A percentile compares a stretch with the other conserved stretches of the same genome.
phyloP scores from a whole-genome alignment of 2,329 filamentous ascomycete species.

The Capronia americana region DNA sequence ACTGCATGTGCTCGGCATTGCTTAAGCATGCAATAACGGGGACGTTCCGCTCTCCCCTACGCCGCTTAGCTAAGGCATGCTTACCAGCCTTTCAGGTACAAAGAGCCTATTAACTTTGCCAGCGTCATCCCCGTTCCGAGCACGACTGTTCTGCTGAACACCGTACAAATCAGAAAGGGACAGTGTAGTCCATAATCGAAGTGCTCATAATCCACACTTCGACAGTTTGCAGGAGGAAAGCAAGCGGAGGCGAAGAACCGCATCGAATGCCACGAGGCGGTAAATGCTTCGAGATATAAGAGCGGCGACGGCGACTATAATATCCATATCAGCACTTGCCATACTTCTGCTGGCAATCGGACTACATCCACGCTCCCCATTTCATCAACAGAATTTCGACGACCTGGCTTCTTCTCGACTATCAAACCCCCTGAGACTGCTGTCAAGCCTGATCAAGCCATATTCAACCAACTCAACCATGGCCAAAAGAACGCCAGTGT shows the following conservation, averaged over 20 bases:
- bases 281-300: slow-evolving; percentile 19
- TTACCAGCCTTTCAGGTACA: neutral
- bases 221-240: neutral
- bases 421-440: neutral
- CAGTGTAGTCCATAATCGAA: neutral
- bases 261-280: neutral
- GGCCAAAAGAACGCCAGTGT: slow-evolving; percentile 55
- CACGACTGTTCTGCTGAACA: neutral
- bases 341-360: slow-evolving; percentile 16
- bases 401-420: slow-evolving; percentile 19
- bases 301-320: neutral
- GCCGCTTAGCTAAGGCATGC: slow-evolving; percentile 14
- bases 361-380: slow-evolving; percentile 5
- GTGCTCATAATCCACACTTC: neutral
- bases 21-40: slow-evolving; percentile 8
- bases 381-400: neutral
- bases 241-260: neutral
- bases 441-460: slow-evolving; percentile 3
- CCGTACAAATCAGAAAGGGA: neutral
- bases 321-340: slow-evolving; percentile 12
- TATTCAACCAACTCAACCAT: slow-evolving; percentile 10
- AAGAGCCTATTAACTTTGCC: slow-evolving; percentile 4
- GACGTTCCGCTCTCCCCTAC: slow-evolving; percentile 7
- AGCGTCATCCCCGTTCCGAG: slow-evolving; percentile 2
- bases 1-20: neutral